Evolutionary conservation across 23 red algal genomes (phyloP), one percentile per base, ranked within the genome.

Genomic region (Gracilaria domingensis): DNA sequence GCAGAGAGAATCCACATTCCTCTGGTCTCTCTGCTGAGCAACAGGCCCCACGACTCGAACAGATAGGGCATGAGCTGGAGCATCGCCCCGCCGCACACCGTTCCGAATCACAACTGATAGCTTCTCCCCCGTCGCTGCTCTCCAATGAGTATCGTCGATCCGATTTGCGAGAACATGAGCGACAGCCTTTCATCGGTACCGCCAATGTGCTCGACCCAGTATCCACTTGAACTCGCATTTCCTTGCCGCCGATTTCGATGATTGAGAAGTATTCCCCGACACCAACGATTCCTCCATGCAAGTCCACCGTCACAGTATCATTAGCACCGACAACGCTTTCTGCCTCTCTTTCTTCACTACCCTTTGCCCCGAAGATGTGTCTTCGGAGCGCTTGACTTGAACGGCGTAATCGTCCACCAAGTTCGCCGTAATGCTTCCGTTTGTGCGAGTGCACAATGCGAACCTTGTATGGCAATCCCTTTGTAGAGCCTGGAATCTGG

Each of bases 201-300:
- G 97, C 97, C 23, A 94, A 75, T 47, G 87, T 98, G 11, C 93
- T 80, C 51, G 85, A 92, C 18, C 97, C 97, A 0, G 97, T 96
- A 84, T 98, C 97, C 25, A 98, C 66, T 64, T 98, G 97, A 7
- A 98, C 91, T 26, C 89, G 76, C 40, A 98, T 93, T 29, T 65
- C 73, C 73, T 94, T 91, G 44, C 93, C 93, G 28, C 93, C 93
- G 39, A 96, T 81, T 30, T 94, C 69, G 39, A 98, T 81, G 24
- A 84, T 72, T 44, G 87, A 81, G 70, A 94, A 98, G 94, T 96
- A 96, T 69, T 90, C 87, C 5, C 93, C 93, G 8, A 95, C 87
- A 8, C 93, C 85, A 11, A 95, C 67, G 28, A 95, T 95, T 14
- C 86, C 85, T 20, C 93, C 87, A 49, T 95, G 93, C 29, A 95